These are phyloP conservation scores for Thuja plicata DNA, from an alignment of 83 land plant genomes.

Conservation along the genomic window DNA sequence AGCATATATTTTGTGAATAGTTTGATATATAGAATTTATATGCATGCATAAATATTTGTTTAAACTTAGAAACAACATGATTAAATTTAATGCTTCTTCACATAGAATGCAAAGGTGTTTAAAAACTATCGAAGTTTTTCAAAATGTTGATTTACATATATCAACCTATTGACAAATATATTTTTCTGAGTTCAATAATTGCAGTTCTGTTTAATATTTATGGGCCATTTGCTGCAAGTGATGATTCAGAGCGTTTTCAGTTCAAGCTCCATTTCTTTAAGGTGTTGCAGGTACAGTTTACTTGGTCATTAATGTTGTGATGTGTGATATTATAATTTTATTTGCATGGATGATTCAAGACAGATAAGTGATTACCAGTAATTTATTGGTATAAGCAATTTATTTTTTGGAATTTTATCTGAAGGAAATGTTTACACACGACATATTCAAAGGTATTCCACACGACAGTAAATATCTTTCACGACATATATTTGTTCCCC, in stretches of 20 bases:
- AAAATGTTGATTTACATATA: background rate
- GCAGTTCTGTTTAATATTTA: constrained; percentile 93
- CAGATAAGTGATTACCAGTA: background rate
- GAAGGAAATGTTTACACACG: background rate
- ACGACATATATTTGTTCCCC: too few species aligned
- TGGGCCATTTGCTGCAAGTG: constrained; percentile 74
- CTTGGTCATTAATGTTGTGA: background rate
- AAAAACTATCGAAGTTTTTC: background rate
- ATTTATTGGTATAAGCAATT: background rate
- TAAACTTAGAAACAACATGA: background rate
- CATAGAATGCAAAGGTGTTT: background rate
- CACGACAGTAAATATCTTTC: too few species aligned
- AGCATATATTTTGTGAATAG: constrained; percentile 11
- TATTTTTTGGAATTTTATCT: background rate
- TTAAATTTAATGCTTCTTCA: background rate
- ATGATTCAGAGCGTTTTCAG: constrained; percentile 58
- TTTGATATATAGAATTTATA: background rate
- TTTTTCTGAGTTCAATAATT: background rate
- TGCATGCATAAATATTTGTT: background rate
- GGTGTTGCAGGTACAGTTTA: constrained; percentile 67
- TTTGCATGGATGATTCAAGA: background rate
- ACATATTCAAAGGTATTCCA: too few species aligned
- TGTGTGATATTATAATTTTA: background rate
- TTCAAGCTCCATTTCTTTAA: constrained; percentile 74
- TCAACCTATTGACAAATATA: background rate